Base-by-base conservation (phyloP, 2,329 filamentous ascomycete genomes). In the Penicillium aurantiogriseum region DNA sequence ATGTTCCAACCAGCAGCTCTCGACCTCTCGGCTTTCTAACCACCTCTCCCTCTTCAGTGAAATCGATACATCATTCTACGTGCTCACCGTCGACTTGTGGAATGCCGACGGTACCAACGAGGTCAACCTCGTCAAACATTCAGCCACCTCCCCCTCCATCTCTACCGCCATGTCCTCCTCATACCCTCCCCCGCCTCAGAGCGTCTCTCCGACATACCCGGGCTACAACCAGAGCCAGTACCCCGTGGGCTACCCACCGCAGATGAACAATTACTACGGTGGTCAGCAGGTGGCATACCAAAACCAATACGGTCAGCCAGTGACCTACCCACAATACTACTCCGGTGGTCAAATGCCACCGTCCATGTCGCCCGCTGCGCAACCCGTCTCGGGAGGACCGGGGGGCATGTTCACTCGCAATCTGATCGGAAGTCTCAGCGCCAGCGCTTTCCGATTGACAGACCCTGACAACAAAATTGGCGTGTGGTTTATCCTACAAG, bases 401-500 rank as follows among this genome's bases (percentile, higher is more conserved):
- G 86, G 87, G 38, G 91, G 90, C 55, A 95, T 96, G 91, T 96
- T 93, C 71, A 97, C 92, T 0, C 82, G 93, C 51, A 99, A 97
- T 69, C 83, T 99, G 10, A 97, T 99, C 62, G 94, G 94, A 2
- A 96, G 90, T 72, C 80, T 96, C 51, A 88, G 91, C 6, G 92
- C 92, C 33, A 96, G 92, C 69, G 93, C 93, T 2, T 93, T 92
- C 70, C 86, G 88, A 33, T 82, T 97, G 52, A 87, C 85, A 2
- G 92, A 97, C 65, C 85, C 87, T 0, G 80, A 89, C 17, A 88
- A 91, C 63, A 90, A 91, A 72, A 86, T 90, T 50, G 93, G 93
- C 2, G 92, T 96, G 63, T 99, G 93, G 93, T 99, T 99, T 69
- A 90, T 99, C 45, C 80, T 97, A 52, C 93, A 97, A 73, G 94